A percentile compares a stretch with the other conserved stretches of the same genome.
Conservation (phyloP, 306 rosid species). For the Quercus cerris region DNA sequence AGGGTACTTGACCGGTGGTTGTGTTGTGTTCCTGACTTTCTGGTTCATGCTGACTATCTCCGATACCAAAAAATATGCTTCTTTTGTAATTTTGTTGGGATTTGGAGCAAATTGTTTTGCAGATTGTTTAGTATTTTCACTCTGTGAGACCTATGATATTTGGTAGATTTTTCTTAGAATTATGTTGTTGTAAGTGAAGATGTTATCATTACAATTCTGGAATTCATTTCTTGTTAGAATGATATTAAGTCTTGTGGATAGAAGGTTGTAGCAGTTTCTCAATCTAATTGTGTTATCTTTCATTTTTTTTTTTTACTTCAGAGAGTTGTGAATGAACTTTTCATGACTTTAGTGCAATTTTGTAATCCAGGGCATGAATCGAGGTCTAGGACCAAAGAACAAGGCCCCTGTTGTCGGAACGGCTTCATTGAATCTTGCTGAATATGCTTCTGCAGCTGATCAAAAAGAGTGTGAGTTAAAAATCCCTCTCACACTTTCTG, state of each 20-base stretch:
- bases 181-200: background rate
- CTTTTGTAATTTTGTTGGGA: background rate
- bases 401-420: conserved; percentile 73
- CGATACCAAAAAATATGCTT: background rate
- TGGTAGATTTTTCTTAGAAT: background rate
- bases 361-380: conserved; percentile 67
- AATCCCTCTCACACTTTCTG: conserved; percentile 59
- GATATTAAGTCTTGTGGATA: background rate
- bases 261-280: background rate
- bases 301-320: background rate
- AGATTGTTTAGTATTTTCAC: background rate
- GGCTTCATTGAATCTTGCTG: conserved; percentile 84
- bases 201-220: background rate
- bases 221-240: background rate
- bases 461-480: conserved; percentile 67
- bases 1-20: background rate
- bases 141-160: background rate
- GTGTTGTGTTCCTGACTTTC: background rate
- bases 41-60: background rate
- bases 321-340: background rate
- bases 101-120: background rate
- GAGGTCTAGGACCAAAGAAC: conserved; percentile 66
- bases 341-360: conserved; percentile 5
- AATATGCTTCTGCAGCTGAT: conserved; percentile 65
- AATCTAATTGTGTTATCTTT: background rate